phyloP scores from a whole-genome alignment of 805 yeast genomes.

The Pichia kluyveri region DNA sequence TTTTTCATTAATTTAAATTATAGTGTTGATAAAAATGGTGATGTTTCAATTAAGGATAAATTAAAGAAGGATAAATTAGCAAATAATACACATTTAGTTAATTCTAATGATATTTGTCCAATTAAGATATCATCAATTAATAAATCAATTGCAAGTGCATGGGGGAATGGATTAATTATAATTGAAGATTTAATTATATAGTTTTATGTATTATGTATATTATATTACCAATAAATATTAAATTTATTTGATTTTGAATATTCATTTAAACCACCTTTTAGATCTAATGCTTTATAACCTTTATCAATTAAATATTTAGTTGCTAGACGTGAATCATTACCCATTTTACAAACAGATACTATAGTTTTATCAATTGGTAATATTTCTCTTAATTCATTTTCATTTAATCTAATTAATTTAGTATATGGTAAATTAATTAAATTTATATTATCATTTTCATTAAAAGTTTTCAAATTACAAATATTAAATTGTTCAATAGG shows the following conservation, averaged over 20 bases:
- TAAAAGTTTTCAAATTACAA: constrained; percentile 46
- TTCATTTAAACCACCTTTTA: constrained; percentile 60
- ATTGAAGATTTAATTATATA: constrained; percentile 18
- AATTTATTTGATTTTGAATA: constrained; percentile 11
- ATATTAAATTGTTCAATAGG: constrained; percentile 69
- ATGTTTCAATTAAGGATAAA: background rate
- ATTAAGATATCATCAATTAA: constrained; percentile 1
- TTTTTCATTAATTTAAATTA: constrained; percentile 19
- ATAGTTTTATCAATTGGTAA: constrained; percentile 19
- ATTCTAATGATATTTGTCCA: constrained; percentile 11
- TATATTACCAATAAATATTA: constrained; percentile 15
- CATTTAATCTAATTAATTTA: constrained; percentile 29
- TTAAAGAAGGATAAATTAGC: background rate
- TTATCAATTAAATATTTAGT: constrained; percentile 45
- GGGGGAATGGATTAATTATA: constrained; percentile 23
- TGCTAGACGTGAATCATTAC: constrained; percentile 86
- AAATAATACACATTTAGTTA: constrained; percentile 2
- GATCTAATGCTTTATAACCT: constrained; percentile 51
- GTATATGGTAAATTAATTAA: constrained; percentile 52
- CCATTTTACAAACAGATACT: constrained; percentile 72
- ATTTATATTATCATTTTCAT: background rate
- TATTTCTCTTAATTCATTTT: constrained; percentile 6
- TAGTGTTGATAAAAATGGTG: constrained; percentile 5
- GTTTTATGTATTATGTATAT: no score
- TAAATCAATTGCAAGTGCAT: constrained; percentile 17